These are phyloP conservation scores for Neofusicoccum kwambonambiense DNA, from an alignment of 2,329 filamentous ascomycete species.

Conservation along the genomic window DNA sequence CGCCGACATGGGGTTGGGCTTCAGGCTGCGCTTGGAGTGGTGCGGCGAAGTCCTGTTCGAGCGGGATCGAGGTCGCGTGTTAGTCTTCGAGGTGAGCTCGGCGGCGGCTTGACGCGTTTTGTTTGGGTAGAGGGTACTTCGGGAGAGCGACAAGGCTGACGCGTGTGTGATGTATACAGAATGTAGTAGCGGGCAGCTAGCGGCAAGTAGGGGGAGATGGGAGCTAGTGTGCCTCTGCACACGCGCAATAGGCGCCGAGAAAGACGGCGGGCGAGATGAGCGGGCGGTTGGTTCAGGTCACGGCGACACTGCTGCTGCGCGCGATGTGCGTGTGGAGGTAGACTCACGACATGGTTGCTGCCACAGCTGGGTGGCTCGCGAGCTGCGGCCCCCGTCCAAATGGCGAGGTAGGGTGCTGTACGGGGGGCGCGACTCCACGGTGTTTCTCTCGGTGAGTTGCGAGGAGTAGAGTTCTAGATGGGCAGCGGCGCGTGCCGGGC, in stretches of 20 bases:
- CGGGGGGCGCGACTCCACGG: conserved; percentile 4
- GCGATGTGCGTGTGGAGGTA: not conserved
- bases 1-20: conserved; percentile 41
- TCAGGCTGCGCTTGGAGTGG: conserved; percentile 43
- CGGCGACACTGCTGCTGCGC: not conserved
- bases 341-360: conserved; percentile 18
- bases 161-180: conserved; percentile 7
- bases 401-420: not conserved
- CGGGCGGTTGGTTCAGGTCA: not conserved
- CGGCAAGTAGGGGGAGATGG: not conserved
- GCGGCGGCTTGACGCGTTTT: conserved; percentile 7
- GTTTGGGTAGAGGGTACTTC: conserved; percentile 7
- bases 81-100: not conserved
- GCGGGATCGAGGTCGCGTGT: not conserved
- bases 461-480: conserved; percentile 10
- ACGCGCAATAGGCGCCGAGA: conserved; percentile 1
- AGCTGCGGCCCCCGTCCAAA: conserved; percentile 3
- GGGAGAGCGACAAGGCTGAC: conserved; percentile 5
- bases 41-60: conserved; percentile 39
- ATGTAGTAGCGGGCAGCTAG: not conserved
- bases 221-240: conserved; percentile 1
- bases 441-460: not conserved
- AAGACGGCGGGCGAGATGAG: not conserved
- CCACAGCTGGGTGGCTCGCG: not conserved
- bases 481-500: not conserved